A percentile compares a stretch with the other conserved stretches of the same genome.
Evolutionary conservation across 1,284 basidiomycete species (phyloP).

Genomic region (Moniliella sp.): DNA sequence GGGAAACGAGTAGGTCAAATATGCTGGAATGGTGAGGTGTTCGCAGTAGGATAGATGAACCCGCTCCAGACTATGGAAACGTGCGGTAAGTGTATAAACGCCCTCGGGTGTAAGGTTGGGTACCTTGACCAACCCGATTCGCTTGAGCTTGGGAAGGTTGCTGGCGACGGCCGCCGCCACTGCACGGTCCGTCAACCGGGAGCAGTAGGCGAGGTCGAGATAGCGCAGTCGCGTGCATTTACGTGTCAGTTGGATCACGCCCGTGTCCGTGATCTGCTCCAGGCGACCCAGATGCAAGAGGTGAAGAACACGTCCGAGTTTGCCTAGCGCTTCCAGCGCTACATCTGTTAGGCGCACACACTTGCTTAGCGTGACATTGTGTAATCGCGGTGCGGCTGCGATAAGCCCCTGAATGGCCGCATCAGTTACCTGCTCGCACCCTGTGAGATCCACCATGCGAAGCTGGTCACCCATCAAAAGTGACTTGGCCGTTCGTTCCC

Average conservation of each 20-base stretch:
- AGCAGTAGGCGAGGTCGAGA: conserved; percentile 90
- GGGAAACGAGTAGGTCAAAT: conserved; percentile 64
- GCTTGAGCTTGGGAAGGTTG: conserved; percentile 62
- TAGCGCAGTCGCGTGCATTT: conserved; percentile 81
- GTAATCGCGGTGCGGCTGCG: conserved; percentile 63
- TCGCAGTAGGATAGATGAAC: conserved; percentile 95
- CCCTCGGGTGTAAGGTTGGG: conserved; percentile 78
- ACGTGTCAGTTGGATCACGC: conserved; percentile 60
- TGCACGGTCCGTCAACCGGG: conserved; percentile 68
- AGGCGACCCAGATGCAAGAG: conserved; percentile 89
- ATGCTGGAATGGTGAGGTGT: conserved; percentile 74
- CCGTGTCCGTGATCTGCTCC: conserved; percentile 63
- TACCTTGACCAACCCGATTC: conserved; percentile 86
- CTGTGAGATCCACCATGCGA: conserved; percentile 43
- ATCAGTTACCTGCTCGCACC: conserved; percentile 61
- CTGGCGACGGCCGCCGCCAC: conserved; percentile 73
- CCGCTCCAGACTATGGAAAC: conserved; percentile 57
- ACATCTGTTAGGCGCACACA: conserved; percentile 66
- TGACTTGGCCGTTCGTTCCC: too few species aligned
- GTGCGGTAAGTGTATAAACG: conserved; percentile 56
- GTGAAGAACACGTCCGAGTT: conserved; percentile 71
- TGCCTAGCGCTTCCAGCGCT: conserved; percentile 61
- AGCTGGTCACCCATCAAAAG: too few species aligned
- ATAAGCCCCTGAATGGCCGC: conserved; percentile 73
- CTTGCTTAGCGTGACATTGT: conserved; percentile 77